phyloP scores from a whole-genome alignment of 805 yeast species.

The Wickerhamomyces canadensis region DNA sequence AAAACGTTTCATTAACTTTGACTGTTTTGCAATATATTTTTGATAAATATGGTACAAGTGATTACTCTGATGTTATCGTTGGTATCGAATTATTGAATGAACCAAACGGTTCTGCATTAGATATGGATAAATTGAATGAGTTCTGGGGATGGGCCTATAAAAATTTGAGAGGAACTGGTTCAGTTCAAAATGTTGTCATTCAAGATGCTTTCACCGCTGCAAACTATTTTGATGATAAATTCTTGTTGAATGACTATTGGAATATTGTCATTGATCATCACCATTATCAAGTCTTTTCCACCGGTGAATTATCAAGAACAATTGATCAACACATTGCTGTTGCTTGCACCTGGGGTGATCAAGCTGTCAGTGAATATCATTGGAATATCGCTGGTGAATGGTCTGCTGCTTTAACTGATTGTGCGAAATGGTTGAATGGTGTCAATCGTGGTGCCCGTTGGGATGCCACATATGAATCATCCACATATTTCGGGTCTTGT shows the following conservation, averaged over 20 bases:
- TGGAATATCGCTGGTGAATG: conserved; percentile 86
- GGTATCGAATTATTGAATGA: conserved; percentile 87
- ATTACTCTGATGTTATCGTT: conserved; percentile 64
- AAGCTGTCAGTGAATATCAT: conserved; percentile 46
- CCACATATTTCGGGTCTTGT: conserved; percentile 57
- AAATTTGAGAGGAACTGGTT: conserved; percentile 50
- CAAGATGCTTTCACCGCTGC: conserved; percentile 77
- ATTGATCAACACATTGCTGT: conserved; percentile 57
- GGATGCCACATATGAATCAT: conserved; percentile 51
- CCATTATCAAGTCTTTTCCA: conserved; percentile 80
- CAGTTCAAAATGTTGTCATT: conserved; percentile 54
- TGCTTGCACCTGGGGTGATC: conserved; percentile 48
- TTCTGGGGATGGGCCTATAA: conserved; percentile 63
- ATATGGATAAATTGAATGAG: conserved; percentile 49
- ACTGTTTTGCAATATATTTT: conserved; percentile 50
- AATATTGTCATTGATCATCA: conserved; percentile 83
- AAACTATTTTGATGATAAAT: conserved; percentile 57
- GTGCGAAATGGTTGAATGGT: conserved; percentile 66
- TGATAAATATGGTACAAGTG: conserved; percentile 55
- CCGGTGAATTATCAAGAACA: conserved; percentile 49
- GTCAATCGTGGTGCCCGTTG: conserved; percentile 74
- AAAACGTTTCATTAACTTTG: conserved; percentile 49
- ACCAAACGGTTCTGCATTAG: conserved; percentile 72
- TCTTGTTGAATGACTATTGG: conserved; percentile 42
- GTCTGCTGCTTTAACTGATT: conserved; percentile 69